Evolutionary conservation across 2,329 filamentous ascomycete species (phyloP).

Genomic region (Cladosporium phlei): DNA sequence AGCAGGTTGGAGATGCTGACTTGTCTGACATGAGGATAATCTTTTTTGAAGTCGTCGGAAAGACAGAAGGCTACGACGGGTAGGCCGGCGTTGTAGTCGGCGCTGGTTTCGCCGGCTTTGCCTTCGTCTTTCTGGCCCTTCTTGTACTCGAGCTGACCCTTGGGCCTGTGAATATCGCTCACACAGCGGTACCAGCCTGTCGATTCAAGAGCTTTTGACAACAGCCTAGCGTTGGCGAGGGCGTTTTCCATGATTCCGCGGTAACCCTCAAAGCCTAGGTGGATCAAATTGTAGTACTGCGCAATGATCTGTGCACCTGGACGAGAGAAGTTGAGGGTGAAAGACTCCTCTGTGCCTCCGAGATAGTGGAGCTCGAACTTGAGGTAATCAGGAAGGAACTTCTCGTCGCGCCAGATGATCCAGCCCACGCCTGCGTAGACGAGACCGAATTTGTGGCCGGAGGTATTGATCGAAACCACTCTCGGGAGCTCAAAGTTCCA

Average conservation of each 20-base stretch:
- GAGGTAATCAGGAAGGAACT: constrained; percentile 61
- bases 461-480: constrained; percentile 63
- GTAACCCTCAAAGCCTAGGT: constrained; percentile 64
- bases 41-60: constrained; percentile 55
- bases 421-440: constrained; percentile 60
- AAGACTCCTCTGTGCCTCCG: constrained; percentile 66
- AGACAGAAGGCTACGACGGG: constrained; percentile 66
- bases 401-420: constrained; percentile 65
- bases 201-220: constrained; percentile 59
- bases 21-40: constrained; percentile 61
- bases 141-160: constrained; percentile 41
- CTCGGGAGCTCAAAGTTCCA: constrained; percentile 61
- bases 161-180: constrained; percentile 59
- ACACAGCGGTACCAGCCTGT: constrained; percentile 63
- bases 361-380: constrained; percentile 69
- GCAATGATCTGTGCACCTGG: constrained; percentile 65
- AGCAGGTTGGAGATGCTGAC: constrained; percentile 58
- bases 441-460: constrained; percentile 48
- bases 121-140: constrained; percentile 41
- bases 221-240: constrained; percentile 58
- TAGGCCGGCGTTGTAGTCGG: constrained; percentile 59
- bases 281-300: constrained; percentile 70
- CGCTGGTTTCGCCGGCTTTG: constrained; percentile 48
- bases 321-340: constrained; percentile 68
- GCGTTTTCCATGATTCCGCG: constrained; percentile 62